Evolutionary conservation across 2,329 filamentous ascomycete genomes (phyloP).

Genomic region (Penicillium polonicum): DNA sequence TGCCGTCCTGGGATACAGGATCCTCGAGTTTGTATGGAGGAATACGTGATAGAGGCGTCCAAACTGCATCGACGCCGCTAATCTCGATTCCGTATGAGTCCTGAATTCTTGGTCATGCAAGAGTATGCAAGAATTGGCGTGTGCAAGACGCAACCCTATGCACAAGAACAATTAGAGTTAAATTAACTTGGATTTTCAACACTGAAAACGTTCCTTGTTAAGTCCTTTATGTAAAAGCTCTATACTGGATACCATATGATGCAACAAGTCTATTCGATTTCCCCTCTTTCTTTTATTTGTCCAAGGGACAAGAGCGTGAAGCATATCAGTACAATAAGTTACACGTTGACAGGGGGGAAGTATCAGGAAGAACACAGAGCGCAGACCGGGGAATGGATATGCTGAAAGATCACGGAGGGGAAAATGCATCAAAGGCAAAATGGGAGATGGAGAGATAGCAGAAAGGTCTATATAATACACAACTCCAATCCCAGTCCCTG

Average conservation of each 20-base stretch:
- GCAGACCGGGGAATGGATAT: conserved; percentile 25
- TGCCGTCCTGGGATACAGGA: too few species aligned
- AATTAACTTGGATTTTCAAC: too few species aligned
- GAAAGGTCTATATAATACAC: conserved; percentile 28
- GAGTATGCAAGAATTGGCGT: too few species aligned
- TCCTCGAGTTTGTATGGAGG: too few species aligned
- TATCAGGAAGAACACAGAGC: conserved; percentile 18
- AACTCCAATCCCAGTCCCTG: conserved; percentile 17
- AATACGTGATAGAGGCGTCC: too few species aligned
- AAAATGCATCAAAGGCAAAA: conserved; percentile 11
- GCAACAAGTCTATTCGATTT: conserved; percentile 32
- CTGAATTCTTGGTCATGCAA: too few species aligned
- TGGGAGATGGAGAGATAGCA: conserved; percentile 16
- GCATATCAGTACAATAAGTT: conserved; percentile 34
- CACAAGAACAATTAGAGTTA: too few species aligned
- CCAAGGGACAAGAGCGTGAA: conserved; percentile 15
- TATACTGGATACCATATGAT: conserved; percentile 5
- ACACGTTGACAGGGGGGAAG: conserved; percentile 19
- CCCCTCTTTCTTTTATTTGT: conserved; percentile 18
- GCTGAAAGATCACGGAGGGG: conserved; percentile 20
- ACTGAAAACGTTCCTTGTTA: not conserved
- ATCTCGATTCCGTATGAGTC: too few species aligned
- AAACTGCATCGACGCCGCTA: too few species aligned
- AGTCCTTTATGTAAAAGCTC: not conserved
- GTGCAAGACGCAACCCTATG: too few species aligned